phyloP scores from a whole-genome alignment of 1,139 yeast genomes.

The Yamadazyma triangularis region DNA sequence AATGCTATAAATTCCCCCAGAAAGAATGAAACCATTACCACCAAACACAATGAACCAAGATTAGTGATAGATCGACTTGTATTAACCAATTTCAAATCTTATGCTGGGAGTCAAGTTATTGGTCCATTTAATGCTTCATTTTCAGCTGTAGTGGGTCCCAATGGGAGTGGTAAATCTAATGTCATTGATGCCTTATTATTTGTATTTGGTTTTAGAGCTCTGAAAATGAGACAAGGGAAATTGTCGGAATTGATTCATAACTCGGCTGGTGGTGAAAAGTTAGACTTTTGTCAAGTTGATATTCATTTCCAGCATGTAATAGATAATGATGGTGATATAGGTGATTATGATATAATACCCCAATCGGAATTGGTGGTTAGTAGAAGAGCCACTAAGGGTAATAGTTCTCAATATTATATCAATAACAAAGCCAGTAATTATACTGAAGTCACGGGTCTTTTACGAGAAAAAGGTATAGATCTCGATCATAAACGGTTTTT shows the following conservation, averaged over 20 bases:
- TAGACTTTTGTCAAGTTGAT: slow-evolving; percentile 82
- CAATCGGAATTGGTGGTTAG: slow-evolving; percentile 65
- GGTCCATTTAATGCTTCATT: slow-evolving; percentile 95
- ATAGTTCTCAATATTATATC: slow-evolving; percentile 73
- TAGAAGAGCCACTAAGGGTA: slow-evolving; percentile 74
- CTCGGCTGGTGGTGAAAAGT: slow-evolving; percentile 58
- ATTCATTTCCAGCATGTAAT: slow-evolving; percentile 81
- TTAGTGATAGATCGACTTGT: slow-evolving; percentile 72
- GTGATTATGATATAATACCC: slow-evolving; percentile 37
- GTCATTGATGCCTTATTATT: slow-evolving; percentile 94
- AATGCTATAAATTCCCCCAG: slow-evolving; percentile 9
- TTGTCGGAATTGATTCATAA: slow-evolving; percentile 87
- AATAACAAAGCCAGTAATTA: slow-evolving; percentile 68
- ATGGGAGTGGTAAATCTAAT: slow-evolving; percentile 96
- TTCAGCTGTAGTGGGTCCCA: slow-evolving; percentile 98
- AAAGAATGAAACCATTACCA: background rate
- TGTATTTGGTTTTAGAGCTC: slow-evolving; percentile 95
- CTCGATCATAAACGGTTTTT: slow-evolving; percentile 91
- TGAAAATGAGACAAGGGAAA: slow-evolving; percentile 95
- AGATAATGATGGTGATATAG: slow-evolving; percentile 50
- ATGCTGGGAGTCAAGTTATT: slow-evolving; percentile 89
- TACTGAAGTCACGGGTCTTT: slow-evolving; percentile 70
- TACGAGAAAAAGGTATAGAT: slow-evolving; percentile 86
- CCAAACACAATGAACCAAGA: slow-evolving; percentile 39
- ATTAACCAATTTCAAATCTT: slow-evolving; percentile 85